Percentiles rank a stretch among this genome's conserved stretches.
Evolutionary conservation across 345 rosid genomes (phyloP).

Genomic region (Citrus glauca): DNA sequence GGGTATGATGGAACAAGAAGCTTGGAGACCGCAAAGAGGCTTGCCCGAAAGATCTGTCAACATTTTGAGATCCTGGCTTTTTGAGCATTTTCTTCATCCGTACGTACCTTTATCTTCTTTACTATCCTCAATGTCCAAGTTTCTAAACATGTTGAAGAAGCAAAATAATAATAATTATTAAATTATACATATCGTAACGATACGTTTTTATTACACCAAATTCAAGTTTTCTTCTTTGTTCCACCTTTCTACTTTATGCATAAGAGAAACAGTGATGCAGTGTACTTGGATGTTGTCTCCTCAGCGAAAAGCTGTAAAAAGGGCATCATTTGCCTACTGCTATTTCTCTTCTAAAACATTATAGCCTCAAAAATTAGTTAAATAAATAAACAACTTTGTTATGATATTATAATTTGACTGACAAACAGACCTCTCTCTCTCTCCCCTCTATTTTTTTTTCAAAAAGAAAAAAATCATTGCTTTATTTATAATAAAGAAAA

Average conservation of each 20-base stretch:
- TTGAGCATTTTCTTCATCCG: slow-evolving; percentile 99
- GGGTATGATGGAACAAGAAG: slow-evolving; percentile 98
- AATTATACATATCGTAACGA: slow-evolving; percentile 5
- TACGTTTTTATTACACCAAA: slow-evolving; percentile 29
- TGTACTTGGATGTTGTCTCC: slow-evolving; percentile 56
- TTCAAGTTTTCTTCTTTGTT: slow-evolving; percentile 24
- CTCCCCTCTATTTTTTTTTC: too few species aligned
- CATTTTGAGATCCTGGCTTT: slow-evolving; percentile 95
- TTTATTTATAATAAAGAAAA: slow-evolving; percentile 9
- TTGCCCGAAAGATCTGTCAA: slow-evolving; percentile 96
- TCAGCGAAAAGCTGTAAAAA: slow-evolving; percentile 56
- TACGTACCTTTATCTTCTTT: slow-evolving; percentile 39
- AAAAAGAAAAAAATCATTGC: too few species aligned
- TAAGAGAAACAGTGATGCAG: slow-evolving; percentile 29
- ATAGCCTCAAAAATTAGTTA: slow-evolving; percentile 20
- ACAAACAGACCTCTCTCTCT: slow-evolving; percentile 7
- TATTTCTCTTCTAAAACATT: slow-evolving; percentile 23
- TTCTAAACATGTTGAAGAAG: neutral
- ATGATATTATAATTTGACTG: slow-evolving; percentile 14
- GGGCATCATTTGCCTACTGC: slow-evolving; percentile 28
- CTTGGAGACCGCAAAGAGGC: slow-evolving; percentile 97
- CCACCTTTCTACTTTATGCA: slow-evolving; percentile 24
- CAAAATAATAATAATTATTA: neutral
- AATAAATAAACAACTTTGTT: slow-evolving; percentile 13
- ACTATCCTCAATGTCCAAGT: neutral